phyloP scores from a whole-genome alignment of 495 filamentous ascomycete genomes.

The Tuber microsphaerosporum region DNA sequence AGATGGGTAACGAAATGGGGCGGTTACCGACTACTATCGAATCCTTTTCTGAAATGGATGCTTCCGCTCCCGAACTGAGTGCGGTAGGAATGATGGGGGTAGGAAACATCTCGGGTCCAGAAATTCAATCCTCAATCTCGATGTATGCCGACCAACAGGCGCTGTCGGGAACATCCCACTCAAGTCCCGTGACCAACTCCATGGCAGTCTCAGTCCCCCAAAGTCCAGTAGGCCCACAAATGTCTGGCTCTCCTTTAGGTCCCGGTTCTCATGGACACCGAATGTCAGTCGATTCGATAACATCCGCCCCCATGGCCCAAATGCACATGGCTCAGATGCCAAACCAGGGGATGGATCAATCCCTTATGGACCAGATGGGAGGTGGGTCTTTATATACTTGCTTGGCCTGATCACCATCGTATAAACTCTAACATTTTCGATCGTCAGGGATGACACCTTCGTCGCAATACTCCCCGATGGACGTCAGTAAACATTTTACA shows the following conservation, averaged over 20 bases:
- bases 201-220: conserved; percentile 34
- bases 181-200: conserved; percentile 35
- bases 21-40: conserved; percentile 35
- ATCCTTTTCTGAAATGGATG: conserved; percentile 34
- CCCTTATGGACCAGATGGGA: conserved; percentile 36
- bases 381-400: conserved; percentile 40
- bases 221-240: conserved; percentile 38
- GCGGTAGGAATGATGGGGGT: conserved; percentile 36
- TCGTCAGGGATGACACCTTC: conserved; percentile 38
- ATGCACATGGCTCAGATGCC: conserved; percentile 38
- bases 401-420: conserved; percentile 4
- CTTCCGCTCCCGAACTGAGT: conserved; percentile 30
- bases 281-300: conserved; percentile 36
- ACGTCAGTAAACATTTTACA: conserved; percentile 30
- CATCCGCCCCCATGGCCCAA: conserved; percentile 32
- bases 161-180: conserved; percentile 32
- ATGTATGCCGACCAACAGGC: conserved; percentile 37
- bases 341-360: conserved; percentile 36
- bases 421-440: conserved; percentile 28
- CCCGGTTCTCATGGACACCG: conserved; percentile 25
- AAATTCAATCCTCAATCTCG: conserved; percentile 39
- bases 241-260: conserved; percentile 31
- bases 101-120: conserved; percentile 36
- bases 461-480: conserved; percentile 32
- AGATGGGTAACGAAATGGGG: conserved; percentile 37